phyloP scores from a whole-genome alignment of 1,139 yeast genomes.

The Lodderomyces jiufengensis region DNA sequence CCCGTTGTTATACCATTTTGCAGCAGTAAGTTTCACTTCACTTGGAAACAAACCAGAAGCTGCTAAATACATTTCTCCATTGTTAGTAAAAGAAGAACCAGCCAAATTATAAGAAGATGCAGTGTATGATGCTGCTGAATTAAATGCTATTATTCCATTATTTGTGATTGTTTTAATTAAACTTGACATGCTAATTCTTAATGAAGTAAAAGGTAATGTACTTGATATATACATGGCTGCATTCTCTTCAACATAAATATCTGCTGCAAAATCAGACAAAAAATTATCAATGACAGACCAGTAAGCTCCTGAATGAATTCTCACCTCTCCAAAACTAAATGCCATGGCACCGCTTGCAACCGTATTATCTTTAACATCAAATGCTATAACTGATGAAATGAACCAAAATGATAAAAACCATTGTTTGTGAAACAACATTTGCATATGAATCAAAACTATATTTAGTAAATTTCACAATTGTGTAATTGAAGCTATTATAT shows the following conservation, averaged over 20 bases:
- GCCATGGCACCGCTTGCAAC: conserved; percentile 18
- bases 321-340: conserved; percentile 20
- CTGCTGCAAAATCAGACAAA: conserved; percentile 20
- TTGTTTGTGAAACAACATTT: no score
- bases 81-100: conserved; percentile 21
- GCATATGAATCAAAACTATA: no score
- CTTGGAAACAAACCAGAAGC: conserved; percentile 21
- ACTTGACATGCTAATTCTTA: conserved; percentile 14
- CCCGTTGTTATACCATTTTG: conserved; percentile 25
- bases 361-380: conserved; percentile 1
- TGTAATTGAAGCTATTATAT: no score
- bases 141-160: conserved; percentile 23
- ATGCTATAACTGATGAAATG: background rate
- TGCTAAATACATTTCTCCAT: conserved; percentile 28
- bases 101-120: conserved; percentile 20
- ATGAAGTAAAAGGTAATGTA: conserved; percentile 8
- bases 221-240: conserved; percentile 22
- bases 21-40: conserved; percentile 18
- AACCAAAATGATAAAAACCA: no score
- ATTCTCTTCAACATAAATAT: conserved; percentile 16
- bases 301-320: conserved; percentile 25
- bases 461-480: no score
- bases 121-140: conserved; percentile 17
- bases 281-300: conserved; percentile 34
- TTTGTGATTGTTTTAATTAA: conserved; percentile 14